Conservation (phyloP, 257 asterid species). For the Nyctanthes arbortristis region DNA sequence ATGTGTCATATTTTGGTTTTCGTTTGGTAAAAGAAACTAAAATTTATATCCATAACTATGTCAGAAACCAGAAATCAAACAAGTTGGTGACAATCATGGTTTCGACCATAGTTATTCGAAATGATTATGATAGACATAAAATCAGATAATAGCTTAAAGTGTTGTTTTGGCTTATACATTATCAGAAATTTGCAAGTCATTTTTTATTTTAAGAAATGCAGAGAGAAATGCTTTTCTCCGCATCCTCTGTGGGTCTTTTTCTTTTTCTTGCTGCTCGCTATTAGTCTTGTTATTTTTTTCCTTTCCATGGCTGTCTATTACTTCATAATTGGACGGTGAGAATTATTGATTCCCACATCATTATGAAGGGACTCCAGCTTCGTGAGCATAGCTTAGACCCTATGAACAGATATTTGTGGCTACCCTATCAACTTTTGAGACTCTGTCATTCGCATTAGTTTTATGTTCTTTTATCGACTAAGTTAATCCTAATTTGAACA, state of each 20-base stretch:
- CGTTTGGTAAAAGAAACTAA: not conserved
- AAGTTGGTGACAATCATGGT: not conserved
- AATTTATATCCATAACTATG: too few relatives aligned
- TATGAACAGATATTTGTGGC: too few relatives aligned
- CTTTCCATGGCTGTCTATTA: not conserved
- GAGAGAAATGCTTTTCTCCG: not conserved
- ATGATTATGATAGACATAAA: not conserved
- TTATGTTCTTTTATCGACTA: too few relatives aligned
- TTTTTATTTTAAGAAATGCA: not conserved
- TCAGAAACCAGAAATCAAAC: not conserved
- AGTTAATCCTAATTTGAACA: not conserved
- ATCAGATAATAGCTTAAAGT: not conserved
- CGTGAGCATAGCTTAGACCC: too few relatives aligned
- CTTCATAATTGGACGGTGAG: not conserved
- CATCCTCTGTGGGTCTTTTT: not conserved
- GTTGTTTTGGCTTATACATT: not conserved
- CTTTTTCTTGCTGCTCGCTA: not conserved
- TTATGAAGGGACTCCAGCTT: not conserved
- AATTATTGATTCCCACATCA: not conserved
- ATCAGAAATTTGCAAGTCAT: not conserved
- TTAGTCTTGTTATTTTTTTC: not conserved
- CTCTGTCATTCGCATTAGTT: too few relatives aligned
- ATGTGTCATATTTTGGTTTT: not conserved
- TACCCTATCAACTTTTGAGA: too few relatives aligned
- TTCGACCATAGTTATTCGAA: not conserved